Conservation (phyloP, 2,329 filamentous ascomycete species). For the Aspergillus japonicus region DNA sequence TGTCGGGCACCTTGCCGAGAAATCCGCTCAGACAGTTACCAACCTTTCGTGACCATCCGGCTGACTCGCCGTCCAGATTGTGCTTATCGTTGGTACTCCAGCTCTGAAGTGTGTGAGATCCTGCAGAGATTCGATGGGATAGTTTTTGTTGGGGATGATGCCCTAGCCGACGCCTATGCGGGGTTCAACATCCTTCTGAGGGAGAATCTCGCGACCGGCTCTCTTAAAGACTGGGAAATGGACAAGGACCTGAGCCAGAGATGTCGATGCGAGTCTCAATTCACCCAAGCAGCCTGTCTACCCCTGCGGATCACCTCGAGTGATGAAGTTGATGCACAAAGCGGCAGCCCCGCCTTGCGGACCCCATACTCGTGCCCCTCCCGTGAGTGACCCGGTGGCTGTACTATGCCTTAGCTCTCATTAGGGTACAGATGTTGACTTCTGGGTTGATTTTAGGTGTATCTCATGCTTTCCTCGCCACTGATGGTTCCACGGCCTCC, state of each 20-base stretch:
- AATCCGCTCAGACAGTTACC: neutral
- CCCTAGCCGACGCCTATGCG: slow-evolving; percentile 43
- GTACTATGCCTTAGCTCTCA: slow-evolving; percentile 6
- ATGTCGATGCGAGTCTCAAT: slow-evolving; percentile 46
- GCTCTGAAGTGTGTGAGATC: slow-evolving; percentile 46
- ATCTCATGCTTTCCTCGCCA: slow-evolving; percentile 39
- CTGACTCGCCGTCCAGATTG: slow-evolving; percentile 31
- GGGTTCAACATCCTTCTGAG: slow-evolving; percentile 47
- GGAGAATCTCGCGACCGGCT: slow-evolving; percentile 41
- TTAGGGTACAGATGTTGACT: neutral
- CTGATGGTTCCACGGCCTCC: slow-evolving; percentile 32
- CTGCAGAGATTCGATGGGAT: slow-evolving; percentile 44
- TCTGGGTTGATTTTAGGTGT: slow-evolving; percentile 24
- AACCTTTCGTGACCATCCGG: slow-evolving; percentile 1
- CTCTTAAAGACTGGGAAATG: slow-evolving; percentile 42
- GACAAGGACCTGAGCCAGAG: slow-evolving; percentile 27
- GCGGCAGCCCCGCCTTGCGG: slow-evolving; percentile 7
- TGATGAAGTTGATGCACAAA: slow-evolving; percentile 21
- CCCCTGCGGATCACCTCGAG: slow-evolving; percentile 26
- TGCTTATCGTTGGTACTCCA: slow-evolving; percentile 46
- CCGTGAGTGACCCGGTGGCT: slow-evolving; percentile 18
- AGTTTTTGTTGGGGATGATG: slow-evolving; percentile 44
- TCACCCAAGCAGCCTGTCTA: slow-evolving; percentile 34
- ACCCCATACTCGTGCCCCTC: slow-evolving; percentile 22
- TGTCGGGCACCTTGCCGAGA: neutral